Base-by-base conservation (phyloP, 2,329 filamentous ascomycete genomes). In the Aspergillus sp. region DNA sequence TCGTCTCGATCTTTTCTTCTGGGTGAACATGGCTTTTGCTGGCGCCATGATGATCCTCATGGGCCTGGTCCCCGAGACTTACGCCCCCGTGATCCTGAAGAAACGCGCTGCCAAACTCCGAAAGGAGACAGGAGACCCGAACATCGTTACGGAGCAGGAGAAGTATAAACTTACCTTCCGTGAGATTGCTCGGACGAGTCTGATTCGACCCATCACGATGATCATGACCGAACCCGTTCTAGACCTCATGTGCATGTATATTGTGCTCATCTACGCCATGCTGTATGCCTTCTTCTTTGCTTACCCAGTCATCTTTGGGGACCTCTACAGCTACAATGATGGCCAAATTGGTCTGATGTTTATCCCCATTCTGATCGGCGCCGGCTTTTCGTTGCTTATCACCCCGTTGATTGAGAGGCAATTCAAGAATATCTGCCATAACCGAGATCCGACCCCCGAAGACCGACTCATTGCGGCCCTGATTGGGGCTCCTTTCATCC, bases 121-220 rank as follows among this genome's bases (percentile, higher is more conserved):
- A 10, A 62, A 63, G 34, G 56, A 60, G 42, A 66, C 63, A 2
- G 61, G 60, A 29, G 60, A 67, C 19, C 46, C 49, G 3, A 58
- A 60, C 43, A 62, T 64, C 44, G 56, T 64, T 44, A 64, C 61
- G 3, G 62, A 64, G 46, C 60, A 65, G 41, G 61, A 64, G 27
- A 55, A 57, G 30, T 34, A 46, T 4, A 62, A 58, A 26, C 50
- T 52, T 4, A 50, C 53, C 1, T 41, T 64, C n/a, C 35, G 44
- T 3, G 60, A 63, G n/a, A 60, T 64, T 29, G 70, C 90, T 19
- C 68, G 72, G 32, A 77, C 89, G 54, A 90, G 88, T 73, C 70
- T 93, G 29, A 62, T 90, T 50, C 79, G 87, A 3, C 79, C 85
- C 32, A 91, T 93, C 57, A 86, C 90, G 36, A 80, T 93, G 60